These are phyloP conservation scores for Pseudogymnoascus sp. DNA, from an alignment of 2,329 filamentous ascomycete species.

Conservation along the genomic window DNA sequence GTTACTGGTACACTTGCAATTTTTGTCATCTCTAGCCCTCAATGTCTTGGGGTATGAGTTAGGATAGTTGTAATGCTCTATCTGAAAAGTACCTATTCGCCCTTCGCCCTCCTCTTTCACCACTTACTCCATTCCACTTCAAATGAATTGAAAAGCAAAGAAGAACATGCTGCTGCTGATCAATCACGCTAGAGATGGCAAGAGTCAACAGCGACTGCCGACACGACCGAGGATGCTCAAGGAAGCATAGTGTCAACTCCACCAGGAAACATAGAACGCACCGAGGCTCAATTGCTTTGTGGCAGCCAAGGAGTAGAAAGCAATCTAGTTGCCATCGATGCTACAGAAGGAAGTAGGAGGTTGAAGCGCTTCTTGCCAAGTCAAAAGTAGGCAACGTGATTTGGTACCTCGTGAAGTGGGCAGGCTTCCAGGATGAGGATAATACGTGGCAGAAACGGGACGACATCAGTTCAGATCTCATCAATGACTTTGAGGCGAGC, in stretches of 20 bases:
- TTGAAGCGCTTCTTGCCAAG: slow-evolving; percentile 20
- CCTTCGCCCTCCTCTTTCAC: too few relatives aligned
- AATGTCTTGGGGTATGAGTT: too few relatives aligned
- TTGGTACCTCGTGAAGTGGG: slow-evolving; percentile 20
- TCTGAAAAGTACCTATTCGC: too few relatives aligned
- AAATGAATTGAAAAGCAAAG: neutral
- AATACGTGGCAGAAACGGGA: slow-evolving; percentile 19
- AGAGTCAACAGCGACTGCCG: slow-evolving; percentile 11
- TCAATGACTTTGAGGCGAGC: slow-evolving; percentile 15
- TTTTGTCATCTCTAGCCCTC: too few relatives aligned
- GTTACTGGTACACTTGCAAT: too few relatives aligned
- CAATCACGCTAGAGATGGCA: neutral
- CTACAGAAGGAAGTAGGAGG: slow-evolving; percentile 15
- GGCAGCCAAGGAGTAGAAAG: neutral
- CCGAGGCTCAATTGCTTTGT: neutral
- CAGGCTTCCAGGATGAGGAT: slow-evolving; percentile 17
- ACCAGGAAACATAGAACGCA: neutral
- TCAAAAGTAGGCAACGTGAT: slow-evolving; percentile 17
- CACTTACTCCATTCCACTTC: too few relatives aligned
- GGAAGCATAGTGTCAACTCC: neutral
- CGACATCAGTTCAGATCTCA: slow-evolving; percentile 14
- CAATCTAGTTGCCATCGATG: neutral
- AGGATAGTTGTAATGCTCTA: too few relatives aligned
- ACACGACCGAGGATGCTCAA: neutral
- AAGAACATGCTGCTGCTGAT: neutral